Base-by-base conservation (phyloP, 768 basidiomycete genomes). In the Leccinum subgranulosum region DNA sequence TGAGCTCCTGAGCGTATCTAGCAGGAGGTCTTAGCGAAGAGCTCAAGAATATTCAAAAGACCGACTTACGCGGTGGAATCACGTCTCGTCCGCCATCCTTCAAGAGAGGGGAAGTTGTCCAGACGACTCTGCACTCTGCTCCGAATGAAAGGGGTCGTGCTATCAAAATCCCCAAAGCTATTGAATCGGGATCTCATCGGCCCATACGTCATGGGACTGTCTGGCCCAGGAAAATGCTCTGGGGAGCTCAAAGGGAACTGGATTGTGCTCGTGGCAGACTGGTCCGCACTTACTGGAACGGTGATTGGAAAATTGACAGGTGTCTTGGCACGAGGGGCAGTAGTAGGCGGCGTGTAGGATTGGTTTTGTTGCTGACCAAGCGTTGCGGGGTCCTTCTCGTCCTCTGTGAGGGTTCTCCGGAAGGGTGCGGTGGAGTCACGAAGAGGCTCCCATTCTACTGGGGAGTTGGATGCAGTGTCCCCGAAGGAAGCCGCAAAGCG, bases 1-100 rank as follows among this genome's bases (percentile, higher is more conserved):
- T 94, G 28, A 95, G 81, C 67, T 93, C 86, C 66, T 90, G 84
- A 15, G 91, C 85, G 71, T 90, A 90, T 56, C 93, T 94, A 55
- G 21, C 14, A 61, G 2, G 31, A 21, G 3, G 3, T 50, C 15
- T 59, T 46, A 58, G 60, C 36, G 21, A 29, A 54, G 21, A 39
- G 50, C 55, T 15, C 52, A 36, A 55, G 23, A 51, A 55, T 49
- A 14, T 27, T 34, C 41, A 10, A 53, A 34, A 47, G 57, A 57
- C 43, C 50, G 5, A 79, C 92, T 73, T 68, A 94, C 92, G 90
- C 91, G 28, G 91, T 93, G 63, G 92, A 94, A 73, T 95, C 92
- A 50, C 91, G 81, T 64, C 93, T 79, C 11, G 87, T 91, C 51
- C 94, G 79, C 94, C 94, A 96, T 5, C 88, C 90, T 31, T 93